Percentiles rank a stretch among this genome's conserved stretches.
These are phyloP conservation scores for Carex scoparia DNA, from an alignment of 176 grass and related monocot species.

Conservation along the genomic window DNA sequence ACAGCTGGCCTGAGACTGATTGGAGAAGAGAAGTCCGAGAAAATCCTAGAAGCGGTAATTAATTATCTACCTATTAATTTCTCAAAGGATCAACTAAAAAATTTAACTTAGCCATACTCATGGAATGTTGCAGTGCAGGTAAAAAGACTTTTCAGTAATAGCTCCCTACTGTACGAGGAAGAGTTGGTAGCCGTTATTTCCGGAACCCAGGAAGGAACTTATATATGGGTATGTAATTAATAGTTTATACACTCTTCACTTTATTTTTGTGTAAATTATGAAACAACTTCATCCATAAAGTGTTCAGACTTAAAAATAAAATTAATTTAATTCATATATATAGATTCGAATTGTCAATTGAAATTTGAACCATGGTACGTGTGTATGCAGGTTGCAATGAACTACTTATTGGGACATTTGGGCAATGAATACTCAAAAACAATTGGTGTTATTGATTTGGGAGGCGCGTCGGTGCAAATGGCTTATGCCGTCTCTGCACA, in stretches of 20 bases:
- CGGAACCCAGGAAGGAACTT: conserved; percentile 53
- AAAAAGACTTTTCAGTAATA: conserved; percentile 31
- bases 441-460: conserved; percentile 33
- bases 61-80: neutral
- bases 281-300: neutral
- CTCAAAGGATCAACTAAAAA: neutral
- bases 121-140: conserved; percentile 7
- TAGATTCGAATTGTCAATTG: neutral
- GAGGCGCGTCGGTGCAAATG: conserved; percentile 54
- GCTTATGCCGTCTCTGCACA: conserved; percentile 33
- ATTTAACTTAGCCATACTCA: neutral
- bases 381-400: conserved; percentile 36
- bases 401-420: conserved; percentile 42
- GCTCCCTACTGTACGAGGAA: conserved; percentile 32
- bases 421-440: conserved; percentile 49
- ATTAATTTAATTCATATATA: neutral
- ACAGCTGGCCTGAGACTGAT: conserved; percentile 41
- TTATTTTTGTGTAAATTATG: neutral
- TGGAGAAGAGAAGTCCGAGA: conserved; percentile 28
- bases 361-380: neutral
- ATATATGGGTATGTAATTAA: conserved; percentile 40
- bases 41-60: conserved; percentile 47
- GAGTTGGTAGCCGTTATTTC: conserved; percentile 37
- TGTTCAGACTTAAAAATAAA: too few species aligned
- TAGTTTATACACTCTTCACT: neutral